Evolutionary conservation across 2,329 filamentous ascomycete species (phyloP).

Genomic region (Colletotrichum abscissum): DNA sequence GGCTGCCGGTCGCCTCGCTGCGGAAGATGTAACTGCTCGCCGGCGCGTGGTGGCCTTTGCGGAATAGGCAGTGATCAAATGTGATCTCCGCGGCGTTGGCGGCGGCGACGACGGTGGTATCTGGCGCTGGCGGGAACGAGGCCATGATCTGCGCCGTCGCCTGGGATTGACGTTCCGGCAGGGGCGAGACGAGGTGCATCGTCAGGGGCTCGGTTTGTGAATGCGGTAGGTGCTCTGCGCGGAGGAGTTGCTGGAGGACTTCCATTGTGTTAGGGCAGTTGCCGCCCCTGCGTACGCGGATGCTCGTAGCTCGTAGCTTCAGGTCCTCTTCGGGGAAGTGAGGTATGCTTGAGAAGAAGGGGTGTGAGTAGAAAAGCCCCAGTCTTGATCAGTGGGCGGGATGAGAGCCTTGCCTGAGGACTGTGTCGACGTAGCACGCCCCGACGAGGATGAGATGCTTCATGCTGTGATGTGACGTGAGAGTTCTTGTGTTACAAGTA

Average conservation of each 20-base stretch:
- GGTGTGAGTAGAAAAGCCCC: neutral
- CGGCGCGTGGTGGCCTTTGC: conserved; percentile 63
- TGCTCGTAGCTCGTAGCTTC: conserved; percentile 73
- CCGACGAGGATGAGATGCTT: conserved; percentile 73
- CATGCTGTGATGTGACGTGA: conserved; percentile 45
- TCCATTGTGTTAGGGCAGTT: conserved; percentile 80
- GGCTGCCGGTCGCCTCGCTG: conserved; percentile 66
- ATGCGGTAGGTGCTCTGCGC: conserved; percentile 14
- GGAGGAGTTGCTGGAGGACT: conserved; percentile 73
- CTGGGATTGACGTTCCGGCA: conserved; percentile 64
- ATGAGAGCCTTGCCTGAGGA: conserved; percentile 65
- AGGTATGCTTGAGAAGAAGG: conserved; percentile 62
- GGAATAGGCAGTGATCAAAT: conserved; percentile 69
- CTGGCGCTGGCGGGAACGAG: conserved; percentile 60
- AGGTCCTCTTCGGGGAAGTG: conserved; percentile 77
- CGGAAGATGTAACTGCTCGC: conserved; percentile 78
- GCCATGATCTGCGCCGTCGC: conserved; percentile 63
- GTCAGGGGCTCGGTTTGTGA: conserved; percentile 37
- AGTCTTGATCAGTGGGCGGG: neutral
- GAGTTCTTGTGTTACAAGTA: neutral
- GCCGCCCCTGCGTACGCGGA: conserved; percentile 73
- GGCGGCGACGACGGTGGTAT: conserved; percentile 50
- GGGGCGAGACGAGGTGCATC: conserved; percentile 59
- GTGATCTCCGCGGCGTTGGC: conserved; percentile 51
- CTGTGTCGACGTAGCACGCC: conserved; percentile 78